Conservation (phyloP, 1,139 yeast species). For the Debaryomyces udenii region DNA sequence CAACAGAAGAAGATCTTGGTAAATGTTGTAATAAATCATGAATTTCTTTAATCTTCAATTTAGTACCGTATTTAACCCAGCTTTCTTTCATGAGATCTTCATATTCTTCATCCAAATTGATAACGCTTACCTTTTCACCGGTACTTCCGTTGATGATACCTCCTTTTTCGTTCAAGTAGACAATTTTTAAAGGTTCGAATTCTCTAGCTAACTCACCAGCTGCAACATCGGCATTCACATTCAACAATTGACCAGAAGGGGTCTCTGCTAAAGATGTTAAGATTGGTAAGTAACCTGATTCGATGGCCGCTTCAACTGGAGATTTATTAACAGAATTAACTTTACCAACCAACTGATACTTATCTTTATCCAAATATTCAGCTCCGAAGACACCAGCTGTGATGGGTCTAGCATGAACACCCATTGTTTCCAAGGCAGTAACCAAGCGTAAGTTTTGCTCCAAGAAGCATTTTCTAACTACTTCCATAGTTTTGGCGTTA, state of each 20-base stretch:
- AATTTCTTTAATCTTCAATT: slow-evolving; percentile 93
- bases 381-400: slow-evolving; percentile 98
- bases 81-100: slow-evolving; percentile 87
- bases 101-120: slow-evolving; percentile 94
- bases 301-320: slow-evolving; percentile 92
- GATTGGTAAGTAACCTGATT: slow-evolving; percentile 95
- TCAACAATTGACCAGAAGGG: slow-evolving; percentile 91
- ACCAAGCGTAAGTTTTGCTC: slow-evolving; percentile 94
- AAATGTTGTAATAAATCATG: slow-evolving; percentile 90
- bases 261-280: slow-evolving; percentile 97
- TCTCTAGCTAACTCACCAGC: slow-evolving; percentile 98
- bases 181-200: slow-evolving; percentile 94
- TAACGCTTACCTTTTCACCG: slow-evolving; percentile 85
- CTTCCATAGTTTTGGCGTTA: slow-evolving; percentile 91
- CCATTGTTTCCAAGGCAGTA: slow-evolving; percentile 93
- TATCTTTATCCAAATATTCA: slow-evolving; percentile 84
- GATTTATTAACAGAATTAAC: slow-evolving; percentile 84
- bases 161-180: slow-evolving; percentile 95
- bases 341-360: slow-evolving; percentile 91
- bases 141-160: slow-evolving; percentile 93
- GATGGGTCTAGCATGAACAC: slow-evolving; percentile 97
- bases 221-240: slow-evolving; percentile 98
- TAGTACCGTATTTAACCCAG: slow-evolving; percentile 99
- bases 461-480: slow-evolving; percentile 90
- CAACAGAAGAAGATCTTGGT: slow-evolving; percentile 97